Evolutionary conservation across 1,284 basidiomycete species (phyloP).

Genomic region (Ustilago lituana): DNA sequence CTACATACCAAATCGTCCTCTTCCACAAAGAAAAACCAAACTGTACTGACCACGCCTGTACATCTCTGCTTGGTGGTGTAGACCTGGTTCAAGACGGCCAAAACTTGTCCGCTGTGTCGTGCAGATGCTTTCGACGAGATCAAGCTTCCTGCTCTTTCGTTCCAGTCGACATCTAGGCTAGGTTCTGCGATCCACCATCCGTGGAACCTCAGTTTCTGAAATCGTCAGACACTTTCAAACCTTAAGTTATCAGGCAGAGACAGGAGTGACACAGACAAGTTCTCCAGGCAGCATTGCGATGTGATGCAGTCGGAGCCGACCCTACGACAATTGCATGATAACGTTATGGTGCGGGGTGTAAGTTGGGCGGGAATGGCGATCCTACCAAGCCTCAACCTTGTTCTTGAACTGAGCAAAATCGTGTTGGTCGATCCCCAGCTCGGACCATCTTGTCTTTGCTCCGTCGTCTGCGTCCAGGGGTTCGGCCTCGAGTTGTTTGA

Average conservation of each 20-base stretch:
- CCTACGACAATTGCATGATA: too few species aligned
- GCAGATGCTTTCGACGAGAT: conserved; percentile 38
- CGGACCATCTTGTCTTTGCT: conserved; percentile 9
- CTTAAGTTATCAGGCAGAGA: too few species aligned
- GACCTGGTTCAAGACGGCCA: conserved; percentile 47
- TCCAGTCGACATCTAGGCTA: conserved; percentile 16
- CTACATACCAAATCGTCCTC: too few species aligned
- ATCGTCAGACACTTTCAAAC: too few species aligned
- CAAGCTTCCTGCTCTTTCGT: conserved; percentile 17
- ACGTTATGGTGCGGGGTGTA: too few species aligned
- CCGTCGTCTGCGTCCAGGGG: conserved; percentile 5
- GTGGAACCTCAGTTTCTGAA: conserved; percentile 22
- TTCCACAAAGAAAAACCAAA: too few species aligned
- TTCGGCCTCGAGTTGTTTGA: conserved; percentile 8
- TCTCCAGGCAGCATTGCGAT: too few species aligned
- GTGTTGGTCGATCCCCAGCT: conserved; percentile 16
- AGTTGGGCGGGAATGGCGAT: too few species aligned
- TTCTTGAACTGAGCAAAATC: conserved; percentile 7
- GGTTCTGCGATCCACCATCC: background rate
- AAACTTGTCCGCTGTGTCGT: conserved; percentile 39
- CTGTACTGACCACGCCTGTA: too few species aligned
- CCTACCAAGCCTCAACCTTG: conserved; percentile 10
- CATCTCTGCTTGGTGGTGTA: conserved; percentile 1
- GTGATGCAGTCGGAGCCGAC: too few species aligned
- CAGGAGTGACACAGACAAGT: too few species aligned